phyloP scores from a whole-genome alignment of 1,284 basidiomycete genomes.

The Moniliella sp. region DNA sequence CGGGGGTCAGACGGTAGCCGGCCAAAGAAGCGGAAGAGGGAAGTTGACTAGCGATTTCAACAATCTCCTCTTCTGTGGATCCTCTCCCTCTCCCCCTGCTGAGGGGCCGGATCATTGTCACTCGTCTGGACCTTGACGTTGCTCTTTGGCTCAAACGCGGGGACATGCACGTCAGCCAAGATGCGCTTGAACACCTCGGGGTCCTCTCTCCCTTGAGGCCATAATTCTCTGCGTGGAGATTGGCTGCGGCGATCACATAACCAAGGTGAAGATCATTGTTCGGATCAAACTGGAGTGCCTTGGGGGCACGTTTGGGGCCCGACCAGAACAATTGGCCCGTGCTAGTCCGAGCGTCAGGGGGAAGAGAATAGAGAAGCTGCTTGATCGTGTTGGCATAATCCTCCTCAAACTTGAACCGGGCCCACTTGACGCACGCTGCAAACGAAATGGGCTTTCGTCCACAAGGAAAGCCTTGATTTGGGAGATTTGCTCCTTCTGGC shows the following conservation, averaged over 20 bases:
- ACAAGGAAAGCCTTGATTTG: slow-evolving; percentile 55
- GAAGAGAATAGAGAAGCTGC: slow-evolving; percentile 77
- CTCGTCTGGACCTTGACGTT: slow-evolving; percentile 84
- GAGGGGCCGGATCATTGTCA: slow-evolving; percentile 63
- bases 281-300: slow-evolving; percentile 64
- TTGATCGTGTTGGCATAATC: slow-evolving; percentile 83
- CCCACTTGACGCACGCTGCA: slow-evolving; percentile 94
- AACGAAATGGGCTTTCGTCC: slow-evolving; percentile 74
- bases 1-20: slow-evolving; percentile 77
- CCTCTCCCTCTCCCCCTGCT: slow-evolving; percentile 43
- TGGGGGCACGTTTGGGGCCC: slow-evolving; percentile 93
- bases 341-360: slow-evolving; percentile 69
- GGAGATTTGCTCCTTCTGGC: slow-evolving; percentile 8
- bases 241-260: slow-evolving; percentile 79
- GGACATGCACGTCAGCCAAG: slow-evolving; percentile 61
- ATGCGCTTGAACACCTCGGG: slow-evolving; percentile 59
- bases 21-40: slow-evolving; percentile 45
- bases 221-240: slow-evolving; percentile 94
- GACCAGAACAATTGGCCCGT: slow-evolving; percentile 56
- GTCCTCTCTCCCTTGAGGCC: slow-evolving; percentile 76
- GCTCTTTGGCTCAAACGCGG: slow-evolving; percentile 78
- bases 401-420: slow-evolving; percentile 78
- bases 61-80: slow-evolving; percentile 31
- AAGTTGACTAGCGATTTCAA: slow-evolving; percentile 22
- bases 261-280: slow-evolving; percentile 63